phyloP scores from a whole-genome alignment of 805 yeast species.

The Candida loeiensis region DNA sequence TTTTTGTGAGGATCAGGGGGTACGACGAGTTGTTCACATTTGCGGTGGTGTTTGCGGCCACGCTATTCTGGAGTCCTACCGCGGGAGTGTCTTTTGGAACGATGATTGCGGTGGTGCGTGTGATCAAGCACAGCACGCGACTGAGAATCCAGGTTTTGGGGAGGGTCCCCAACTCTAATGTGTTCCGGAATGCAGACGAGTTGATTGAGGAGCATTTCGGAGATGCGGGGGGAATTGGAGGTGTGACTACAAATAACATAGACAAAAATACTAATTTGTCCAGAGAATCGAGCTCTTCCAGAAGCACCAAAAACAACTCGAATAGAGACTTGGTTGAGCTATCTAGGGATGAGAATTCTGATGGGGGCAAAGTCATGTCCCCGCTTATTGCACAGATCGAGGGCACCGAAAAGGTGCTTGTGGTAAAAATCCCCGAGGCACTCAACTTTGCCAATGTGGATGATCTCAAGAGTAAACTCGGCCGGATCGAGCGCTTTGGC shows the following conservation, averaged over 20 bases:
- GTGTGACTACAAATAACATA: too few species aligned
- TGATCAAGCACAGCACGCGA: conserved; percentile 38
- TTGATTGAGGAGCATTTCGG: conserved; percentile 38
- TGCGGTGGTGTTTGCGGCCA: conserved; percentile 20
- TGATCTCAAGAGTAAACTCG: conserved; percentile 63
- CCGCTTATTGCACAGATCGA: conserved; percentile 30
- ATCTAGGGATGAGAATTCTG: too few species aligned
- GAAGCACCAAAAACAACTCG: too few species aligned
- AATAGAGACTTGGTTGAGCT: conserved; percentile 2
- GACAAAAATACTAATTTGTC: too few species aligned
- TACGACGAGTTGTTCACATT: conserved; percentile 23
- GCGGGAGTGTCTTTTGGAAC: conserved; percentile 37
- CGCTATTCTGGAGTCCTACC: conserved; percentile 37
- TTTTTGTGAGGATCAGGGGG: conserved; percentile 21
- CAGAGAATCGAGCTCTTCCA: too few species aligned
- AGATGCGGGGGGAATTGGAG: too few species aligned
- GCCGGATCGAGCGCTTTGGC: conserved; percentile 73
- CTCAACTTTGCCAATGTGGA: conserved; percentile 82
- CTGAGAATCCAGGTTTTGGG: conserved; percentile 46
- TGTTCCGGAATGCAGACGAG: conserved; percentile 71
- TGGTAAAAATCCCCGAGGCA: conserved; percentile 84
- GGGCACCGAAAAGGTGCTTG: conserved; percentile 66
- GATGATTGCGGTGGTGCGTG: conserved; percentile 30
- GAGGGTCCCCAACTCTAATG: conserved; percentile 42
- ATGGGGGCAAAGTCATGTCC: too few species aligned